These are phyloP conservation scores for Cyberlindnera maclurae DNA, from an alignment of 805 yeast species.

Conservation along the genomic window DNA sequence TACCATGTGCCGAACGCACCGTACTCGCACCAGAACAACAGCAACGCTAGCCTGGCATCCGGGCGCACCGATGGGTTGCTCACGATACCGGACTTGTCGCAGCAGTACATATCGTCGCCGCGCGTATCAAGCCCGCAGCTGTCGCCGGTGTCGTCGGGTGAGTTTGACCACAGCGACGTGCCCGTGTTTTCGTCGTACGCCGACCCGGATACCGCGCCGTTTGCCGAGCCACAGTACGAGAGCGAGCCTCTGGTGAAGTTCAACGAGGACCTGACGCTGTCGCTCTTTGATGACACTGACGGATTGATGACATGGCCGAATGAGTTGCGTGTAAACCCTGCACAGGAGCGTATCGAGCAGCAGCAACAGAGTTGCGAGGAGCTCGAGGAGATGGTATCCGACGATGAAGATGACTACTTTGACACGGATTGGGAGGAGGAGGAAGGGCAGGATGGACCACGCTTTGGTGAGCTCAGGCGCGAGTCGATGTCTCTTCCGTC, in stretches of 20 bases:
- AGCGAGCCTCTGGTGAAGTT: constrained; percentile 17
- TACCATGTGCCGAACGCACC: constrained; percentile 28
- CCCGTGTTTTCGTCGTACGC: constrained; percentile 2
- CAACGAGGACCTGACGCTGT: constrained; percentile 21
- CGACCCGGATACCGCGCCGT: constrained; percentile 1
- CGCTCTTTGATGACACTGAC: constrained; percentile 2
- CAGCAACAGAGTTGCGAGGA: constrained; percentile 1
- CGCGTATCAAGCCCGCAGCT: constrained; percentile 2
- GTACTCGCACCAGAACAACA: constrained; percentile 3
- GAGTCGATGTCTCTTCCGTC: constrained; percentile 2
- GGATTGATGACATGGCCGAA: constrained; percentile 2
- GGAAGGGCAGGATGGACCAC: constrained; percentile 7
- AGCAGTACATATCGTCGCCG: constrained; percentile 5
- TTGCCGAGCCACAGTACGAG: constrained; percentile 4
- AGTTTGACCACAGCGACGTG: constrained; percentile 3
- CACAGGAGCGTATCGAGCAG: not conserved
- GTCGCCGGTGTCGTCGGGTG: constrained; percentile 12
- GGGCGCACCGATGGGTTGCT: constrained; percentile 1
- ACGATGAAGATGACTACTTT: constrained; percentile 26
- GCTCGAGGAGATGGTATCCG: constrained; percentile 3
- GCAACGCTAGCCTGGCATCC: constrained; percentile 3
- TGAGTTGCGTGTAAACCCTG: not conserved
- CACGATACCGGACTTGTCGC: constrained; percentile 2
- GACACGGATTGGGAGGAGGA: constrained; percentile 19
- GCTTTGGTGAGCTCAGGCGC: constrained; percentile 3